phyloP scores from a whole-genome alignment of 768 basidiomycete species.

The Xerocomus potaroensis region DNA sequence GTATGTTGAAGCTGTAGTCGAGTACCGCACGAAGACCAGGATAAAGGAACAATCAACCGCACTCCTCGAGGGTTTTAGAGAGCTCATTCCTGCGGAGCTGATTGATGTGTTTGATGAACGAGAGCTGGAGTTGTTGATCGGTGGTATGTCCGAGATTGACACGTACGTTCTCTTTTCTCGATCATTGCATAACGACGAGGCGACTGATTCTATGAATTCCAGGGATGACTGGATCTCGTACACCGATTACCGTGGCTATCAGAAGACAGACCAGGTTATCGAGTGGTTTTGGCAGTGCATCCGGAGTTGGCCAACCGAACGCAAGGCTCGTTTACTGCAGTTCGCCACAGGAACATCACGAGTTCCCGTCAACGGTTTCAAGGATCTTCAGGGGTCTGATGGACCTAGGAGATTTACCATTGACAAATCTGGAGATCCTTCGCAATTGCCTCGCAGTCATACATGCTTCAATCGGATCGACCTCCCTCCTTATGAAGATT shows the following conservation, averaged over 20 bases:
- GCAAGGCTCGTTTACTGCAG: conserved; percentile 81
- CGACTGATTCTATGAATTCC: conserved; percentile 1
- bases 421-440: conserved; percentile 89
- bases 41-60: conserved; percentile 82
- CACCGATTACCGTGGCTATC: conserved; percentile 87
- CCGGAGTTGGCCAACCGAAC: conserved; percentile 84
- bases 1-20: conserved; percentile 72
- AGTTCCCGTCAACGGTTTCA: conserved; percentile 90
- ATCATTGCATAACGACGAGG: not conserved
- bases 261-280: conserved; percentile 82
- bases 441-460: conserved; percentile 83
- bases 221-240: conserved; percentile 93
- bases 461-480: conserved; percentile 93
- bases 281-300: conserved; percentile 97
- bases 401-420: conserved; percentile 92
- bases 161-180: conserved; percentile 45
- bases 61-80: conserved; percentile 82
- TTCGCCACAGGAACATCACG: conserved; percentile 87
- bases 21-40: conserved; percentile 78
- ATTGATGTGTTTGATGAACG: conserved; percentile 89
- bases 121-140: conserved; percentile 84
- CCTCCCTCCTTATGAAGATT: conserved; percentile 85
- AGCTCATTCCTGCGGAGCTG: conserved; percentile 78
- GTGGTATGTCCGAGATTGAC: conserved; percentile 91
- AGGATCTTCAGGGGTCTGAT: conserved; percentile 90